Evolutionary conservation across 129 eudicot genomes (phyloP), one percentile per base, ranked within the genome.

Genomic region (Flaveria sonorensis): DNA sequence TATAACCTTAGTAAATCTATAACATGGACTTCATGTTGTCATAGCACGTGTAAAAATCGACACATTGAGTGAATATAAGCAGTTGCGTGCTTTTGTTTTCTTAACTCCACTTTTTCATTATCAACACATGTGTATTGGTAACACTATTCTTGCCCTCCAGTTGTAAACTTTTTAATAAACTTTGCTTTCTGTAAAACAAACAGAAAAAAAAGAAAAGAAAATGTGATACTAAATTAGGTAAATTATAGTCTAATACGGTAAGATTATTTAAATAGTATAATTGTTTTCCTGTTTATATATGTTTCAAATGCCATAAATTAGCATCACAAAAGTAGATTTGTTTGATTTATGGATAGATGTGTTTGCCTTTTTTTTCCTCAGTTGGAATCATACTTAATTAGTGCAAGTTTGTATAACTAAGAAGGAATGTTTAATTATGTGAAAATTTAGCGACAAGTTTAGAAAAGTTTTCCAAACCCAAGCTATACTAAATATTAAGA

Each of bases 1-100:
- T 53, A 20, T 57, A 13, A 20, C 30, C 67, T 61, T 61, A 61
- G 40, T 26, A 61, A 61, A 70, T 68, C 60, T n/a, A 43, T 64
- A 73, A 61, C 67, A 12, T 72, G 72, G 68, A 71, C 67, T 80
- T 65, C 73, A 79, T 24, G 74, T 72, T n/a, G 75, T 64, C 48
- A 30, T 57, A 73, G 70, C 79, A 80, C 84, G 66, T 13, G 13
- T 51, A 55, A 80, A 77, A 52, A 72, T 3, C 16, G 60, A 66
- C 79, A 73, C 75, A 39, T 18, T 67, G 79, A 19, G 79, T 74
- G 75, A 73, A 80, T 45, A 80, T 4, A 26, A 73, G 65, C 26
- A 43, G 70, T 80, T 73, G 75, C 84, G 79, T 73, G 63, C 45
- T 66, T 73, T 45, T 24, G 68, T 65, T 55, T 42, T 70, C 84